phyloP scores from a whole-genome alignment of 129 eudicot genomes.

The Centella asiatica region DNA sequence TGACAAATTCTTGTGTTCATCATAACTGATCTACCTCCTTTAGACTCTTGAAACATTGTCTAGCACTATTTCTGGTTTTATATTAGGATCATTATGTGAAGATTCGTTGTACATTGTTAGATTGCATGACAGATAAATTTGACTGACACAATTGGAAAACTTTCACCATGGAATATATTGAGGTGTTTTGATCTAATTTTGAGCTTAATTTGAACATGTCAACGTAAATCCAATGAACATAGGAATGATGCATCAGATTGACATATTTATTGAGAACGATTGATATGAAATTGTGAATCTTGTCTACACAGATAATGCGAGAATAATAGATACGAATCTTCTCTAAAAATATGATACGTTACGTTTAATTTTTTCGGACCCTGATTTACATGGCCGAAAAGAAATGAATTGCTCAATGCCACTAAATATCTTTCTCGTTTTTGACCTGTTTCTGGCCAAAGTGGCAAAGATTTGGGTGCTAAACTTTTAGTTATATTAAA shows the following conservation, averaged over 20 bases:
- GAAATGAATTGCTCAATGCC: too few relatives aligned
- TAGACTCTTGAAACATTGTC: not conserved
- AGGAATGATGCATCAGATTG: not conserved
- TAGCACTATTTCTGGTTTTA: not conserved
- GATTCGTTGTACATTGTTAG: not conserved
- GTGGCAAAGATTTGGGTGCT: too few relatives aligned
- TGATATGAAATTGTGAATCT: not conserved
- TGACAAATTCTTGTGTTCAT: slow-evolving; percentile 55
- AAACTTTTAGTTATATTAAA: too few relatives aligned
- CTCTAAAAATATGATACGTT: too few relatives aligned
- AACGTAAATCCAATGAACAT: not conserved
- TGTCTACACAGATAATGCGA: too few relatives aligned
- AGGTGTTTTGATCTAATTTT: not conserved
- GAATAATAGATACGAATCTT: too few relatives aligned
- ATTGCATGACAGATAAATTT: not conserved
- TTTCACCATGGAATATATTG: not conserved
- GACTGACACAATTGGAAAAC: not conserved
- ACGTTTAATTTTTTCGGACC: too few relatives aligned
- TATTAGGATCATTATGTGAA: slow-evolving; percentile 2
- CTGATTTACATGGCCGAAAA: too few relatives aligned
- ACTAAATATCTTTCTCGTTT: too few relatives aligned
- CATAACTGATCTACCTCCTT: slow-evolving; percentile 15
- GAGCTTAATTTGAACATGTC: not conserved
- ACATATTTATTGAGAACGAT: not conserved
- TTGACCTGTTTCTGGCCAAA: too few relatives aligned